Base-by-base conservation (phyloP, 805 yeast genomes). In the Kluyveromyces wickerhamii region DNA sequence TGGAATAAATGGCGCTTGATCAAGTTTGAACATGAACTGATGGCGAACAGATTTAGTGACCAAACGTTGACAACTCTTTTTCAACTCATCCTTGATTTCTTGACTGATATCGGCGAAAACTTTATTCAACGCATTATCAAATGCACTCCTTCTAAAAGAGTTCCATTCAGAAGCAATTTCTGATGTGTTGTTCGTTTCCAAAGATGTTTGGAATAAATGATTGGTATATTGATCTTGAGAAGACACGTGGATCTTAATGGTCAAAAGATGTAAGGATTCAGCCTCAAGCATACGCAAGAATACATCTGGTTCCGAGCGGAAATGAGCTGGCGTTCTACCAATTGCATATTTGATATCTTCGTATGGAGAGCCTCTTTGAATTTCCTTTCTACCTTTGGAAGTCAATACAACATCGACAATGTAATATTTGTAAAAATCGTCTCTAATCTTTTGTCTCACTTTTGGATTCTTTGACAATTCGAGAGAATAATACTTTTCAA, bases 1-100 rank as follows among this genome's bases (percentile, higher is more conserved):
- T 5, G 97, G 95, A 46, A 82, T 77, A 59, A 66, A 88, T 21
- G 99, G 96, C 2, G 97, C 95, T 63, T 88, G 97, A 55, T 89
- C 92, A 22, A 92, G 68, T 49, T 78, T 80, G 15, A 72, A 67
- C 54, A 74, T 65, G 50, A 89, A 81, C 19, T 71, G 65, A 27
- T 71, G 69, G 45, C 97, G 78, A 22, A 89, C 74, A 39, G 79
- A 78, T 38, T 67, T 70, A 33, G 77, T 77, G 29, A 92, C 67
- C 27, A 74, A 54, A 37, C 82, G 71, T 54, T 83, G 83, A 62
- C 95, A 82, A 37, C 71, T 79, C 38, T 80, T 72, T 36, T 86
- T 74, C 36, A 89, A 66, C 36, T 78, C 82, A 49, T 88, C 97
- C 43, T 88, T 84, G 33, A 92, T 78, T 51, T 82, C 83, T 32